These are phyloP conservation scores for Casuarina cunninghamiana DNA, from an alignment of 306 rosid species.

Conservation along the genomic window DNA sequence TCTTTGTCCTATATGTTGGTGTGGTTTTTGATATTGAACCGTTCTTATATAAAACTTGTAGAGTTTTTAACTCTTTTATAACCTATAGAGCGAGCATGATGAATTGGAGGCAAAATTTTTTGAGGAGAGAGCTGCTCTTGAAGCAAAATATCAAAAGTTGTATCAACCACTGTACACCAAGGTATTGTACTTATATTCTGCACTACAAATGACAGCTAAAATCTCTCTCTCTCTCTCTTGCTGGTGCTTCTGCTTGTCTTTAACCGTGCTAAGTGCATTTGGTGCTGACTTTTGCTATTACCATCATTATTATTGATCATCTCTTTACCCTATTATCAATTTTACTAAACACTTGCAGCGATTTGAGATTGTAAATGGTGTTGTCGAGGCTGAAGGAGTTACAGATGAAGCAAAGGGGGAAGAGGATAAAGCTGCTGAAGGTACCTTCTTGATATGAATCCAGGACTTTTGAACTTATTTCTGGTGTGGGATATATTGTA, in stretches of 20 bases:
- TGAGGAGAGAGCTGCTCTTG: conserved; percentile 91
- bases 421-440: conserved; percentile 47
- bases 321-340: not conserved
- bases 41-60: not conserved
- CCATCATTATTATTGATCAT: not conserved
- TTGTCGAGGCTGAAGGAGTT: conserved; percentile 62
- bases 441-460: conserved; percentile 25
- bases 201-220: not conserved
- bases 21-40: not conserved
- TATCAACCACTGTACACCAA: conserved; percentile 72
- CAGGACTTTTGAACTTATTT: not conserved
- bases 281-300: not conserved
- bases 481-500: not conserved
- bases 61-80: not conserved
- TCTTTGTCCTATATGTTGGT: not conserved
- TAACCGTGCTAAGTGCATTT: not conserved
- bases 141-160: conserved; percentile 84
- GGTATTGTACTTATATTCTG: conserved; percentile 39
- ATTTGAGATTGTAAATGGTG: conserved; percentile 75
- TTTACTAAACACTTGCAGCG: conserved; percentile 48
- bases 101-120: conserved; percentile 79
- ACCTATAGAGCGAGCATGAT: conserved; percentile 70
- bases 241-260: not conserved
- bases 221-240: not conserved
- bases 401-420: conserved; percentile 39